Base-by-base conservation (phyloP, 768 basidiomycete species). In the Tulasnella sp. region DNA sequence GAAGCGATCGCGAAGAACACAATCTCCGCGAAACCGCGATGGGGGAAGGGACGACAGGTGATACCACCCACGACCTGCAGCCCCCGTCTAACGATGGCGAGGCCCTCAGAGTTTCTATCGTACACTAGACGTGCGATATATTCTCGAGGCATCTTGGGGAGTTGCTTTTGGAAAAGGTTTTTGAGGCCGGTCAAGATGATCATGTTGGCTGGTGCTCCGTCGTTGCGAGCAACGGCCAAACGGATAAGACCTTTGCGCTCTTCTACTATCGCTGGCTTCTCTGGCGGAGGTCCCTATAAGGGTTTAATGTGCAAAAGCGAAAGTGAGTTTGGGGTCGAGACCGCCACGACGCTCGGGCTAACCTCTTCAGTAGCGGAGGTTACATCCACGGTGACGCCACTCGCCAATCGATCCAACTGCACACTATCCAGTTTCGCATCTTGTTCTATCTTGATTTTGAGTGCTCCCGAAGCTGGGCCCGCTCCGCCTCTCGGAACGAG, bases 141-240 rank as follows among this genome's bases (percentile, higher is more conserved):
- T 79, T 98, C 97, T 77, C 94, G 85, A 14, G 97, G 97, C 97
- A 99, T 98, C 81, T 98, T 98, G 7, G 97, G 97, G 1, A 99
- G 81, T 79, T 99, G 97, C 76, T 92, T 92, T 78, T 97, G 96
- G 78, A 99, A 98, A 17, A 98, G 88, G 9, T 93, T 95, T 81
- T 98, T 98, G 72, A 98, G 83, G n/a, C 94, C 93, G 3, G 94
- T 94, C 69, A 98, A 86, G 72, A 98, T 88, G 70, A 98, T 86
- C 34, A 90, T 82, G 1, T 92, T 92, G 36, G 88, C 87, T 2
- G 90, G 87, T 62, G 87, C 81, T 32, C 84, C 83, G 77, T 96
- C 91, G 75, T 96, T 96, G 75, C 91, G 88, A 1, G 97, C 92
- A 22, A 94, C 87, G 0, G 86, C 85, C 68, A 97, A 88, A 74